Evolutionary conservation across 2,329 filamentous ascomycete species (phyloP), one percentile per base, ranked within the genome.

Genomic region (Neofusicoccum cordaticola): DNA sequence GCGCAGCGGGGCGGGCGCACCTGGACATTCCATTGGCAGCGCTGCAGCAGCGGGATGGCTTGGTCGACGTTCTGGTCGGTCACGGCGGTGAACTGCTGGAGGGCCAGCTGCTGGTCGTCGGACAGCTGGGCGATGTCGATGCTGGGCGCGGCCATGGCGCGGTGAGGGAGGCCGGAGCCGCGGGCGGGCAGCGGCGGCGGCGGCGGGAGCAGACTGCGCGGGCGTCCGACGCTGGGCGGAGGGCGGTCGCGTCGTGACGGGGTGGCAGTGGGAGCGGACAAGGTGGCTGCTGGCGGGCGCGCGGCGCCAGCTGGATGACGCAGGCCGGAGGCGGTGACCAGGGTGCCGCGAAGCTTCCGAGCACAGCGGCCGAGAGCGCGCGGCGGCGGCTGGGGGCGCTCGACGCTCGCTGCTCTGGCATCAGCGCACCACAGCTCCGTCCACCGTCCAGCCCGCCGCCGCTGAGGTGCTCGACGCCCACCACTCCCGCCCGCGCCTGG

Each of bases 1-100:
- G 44, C n/a, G 31, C 12, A 35, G n/a, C 4, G 47, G 34, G 45
- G 45, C 51, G 7, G 15, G 66, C 78, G 42, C 77, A 93, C 91
- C 82, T 94, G 91, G 0, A 97, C 90, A 74, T 98, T 99, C 95
- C 95, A 99, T 82, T 98, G 90, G 64, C 93, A 97, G 67, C 93
- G 84, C 69, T 89, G 86, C 1, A 99, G 83, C 4, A 99, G 77
- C 1, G 91, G 87, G 56, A 97, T 83, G 1, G 95, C 93, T 65
- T 91, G 88, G 48, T 87, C 84, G 50, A 87, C 77, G 22, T 92
- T 89, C 77, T 97, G 93, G 70, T 93, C 88, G 31, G 95, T 98
- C 58, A 99, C 90, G 60, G 90, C 86, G 15, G 89, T 92, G 78
- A 93, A 97, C 73, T 96, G 94, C 71, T 96, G 89, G 31, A 99